Base-by-base conservation (phyloP, 371 early-diverging fungal genomes). In the Funneliformis caledonium region DNA sequence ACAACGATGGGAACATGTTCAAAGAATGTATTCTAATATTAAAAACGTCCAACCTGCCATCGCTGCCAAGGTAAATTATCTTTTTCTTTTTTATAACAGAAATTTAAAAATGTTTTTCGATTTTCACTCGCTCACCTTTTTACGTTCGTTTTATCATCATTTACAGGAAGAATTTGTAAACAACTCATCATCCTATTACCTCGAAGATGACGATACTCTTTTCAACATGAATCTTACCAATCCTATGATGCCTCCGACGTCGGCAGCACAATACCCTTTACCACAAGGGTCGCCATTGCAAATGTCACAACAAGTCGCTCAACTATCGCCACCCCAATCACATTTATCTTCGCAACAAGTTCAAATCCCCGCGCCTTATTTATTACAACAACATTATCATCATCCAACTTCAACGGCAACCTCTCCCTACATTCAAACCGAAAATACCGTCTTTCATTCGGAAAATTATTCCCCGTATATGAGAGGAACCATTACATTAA, bases 401-500 rank as follows among this genome's bases (percentile, higher is more conserved):
- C 64, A 12, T 31, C 33, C 65, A 33, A 65, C 5, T 65, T 65
- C 65, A 16, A 5, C 56, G 3, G 56, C 3, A 16, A 52, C 56
- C 19, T 52, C 56, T 5, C 56, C 56, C 19, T 52, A 16, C 56
- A 6, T 52, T 52, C 56, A 52, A 52, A 52, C 56, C 19, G 16
- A 52, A 52, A 52, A 52, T 16, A 16, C 19, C 14, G 56, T 4
- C 4, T 16, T 52, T 0, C 16, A 19, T 3, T 11, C 45, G 4
- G 47, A 9, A n/a, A 77, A 48, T 76, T 76, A 62, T 47, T 7
- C 19, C 48, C 69, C 59, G 16, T 33, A 67, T 19, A 78, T 65
- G 70, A 42, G 37, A 4, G 69, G 33, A 12, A 78, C 37, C 9
- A 59, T 78, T 19, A 67, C 50, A 7, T 78, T 78, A 10, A 78